phyloP scores from a whole-genome alignment of 805 yeast species.

The Starmerella apis region DNA sequence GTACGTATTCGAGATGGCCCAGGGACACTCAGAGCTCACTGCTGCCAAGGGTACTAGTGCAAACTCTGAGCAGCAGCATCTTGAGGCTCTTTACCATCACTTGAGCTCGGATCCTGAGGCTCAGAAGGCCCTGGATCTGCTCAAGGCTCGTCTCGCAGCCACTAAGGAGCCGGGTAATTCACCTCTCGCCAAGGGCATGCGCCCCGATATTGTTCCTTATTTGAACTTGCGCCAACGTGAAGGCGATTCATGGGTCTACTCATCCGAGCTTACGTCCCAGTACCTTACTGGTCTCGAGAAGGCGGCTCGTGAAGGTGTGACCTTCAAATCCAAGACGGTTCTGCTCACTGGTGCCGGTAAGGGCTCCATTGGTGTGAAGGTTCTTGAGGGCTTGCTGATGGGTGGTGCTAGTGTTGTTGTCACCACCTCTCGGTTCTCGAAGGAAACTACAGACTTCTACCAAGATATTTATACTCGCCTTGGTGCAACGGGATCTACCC shows the following conservation, averaged over 20 bases:
- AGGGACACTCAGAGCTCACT: conserved; percentile 72
- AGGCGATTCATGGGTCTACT: conserved; percentile 72
- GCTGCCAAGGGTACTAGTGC: conserved; percentile 33
- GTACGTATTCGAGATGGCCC: conserved; percentile 92
- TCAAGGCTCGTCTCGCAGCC: conserved; percentile 22
- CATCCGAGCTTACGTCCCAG: conserved; percentile 59
- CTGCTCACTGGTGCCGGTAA: conserved; percentile 97
- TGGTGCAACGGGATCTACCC: conserved; percentile 85
- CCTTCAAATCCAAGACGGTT: conserved; percentile 79
- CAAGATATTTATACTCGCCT: conserved; percentile 84
- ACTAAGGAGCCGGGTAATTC: conserved; percentile 1
- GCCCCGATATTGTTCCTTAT: conserved; percentile 76
- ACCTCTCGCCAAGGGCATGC: conserved; percentile 26
- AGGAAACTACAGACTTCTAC: conserved; percentile 88
- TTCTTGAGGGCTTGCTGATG: conserved; percentile 82
- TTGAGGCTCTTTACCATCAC: conserved; percentile 28
- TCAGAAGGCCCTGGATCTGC: conserved; percentile 24
- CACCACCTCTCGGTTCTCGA: conserved; percentile 91
- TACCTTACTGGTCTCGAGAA: conserved; percentile 85
- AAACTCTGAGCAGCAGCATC: conserved; percentile 40
- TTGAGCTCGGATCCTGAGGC: conserved; percentile 23
- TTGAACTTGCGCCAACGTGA: conserved; percentile 78
- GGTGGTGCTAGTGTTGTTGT: conserved; percentile 98
- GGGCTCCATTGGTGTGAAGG: conserved; percentile 97
- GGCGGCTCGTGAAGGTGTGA: conserved; percentile 89